Evolutionary conservation across 179 eudicot species (phyloP).

Genomic region (Vitellaria paradoxa): DNA sequence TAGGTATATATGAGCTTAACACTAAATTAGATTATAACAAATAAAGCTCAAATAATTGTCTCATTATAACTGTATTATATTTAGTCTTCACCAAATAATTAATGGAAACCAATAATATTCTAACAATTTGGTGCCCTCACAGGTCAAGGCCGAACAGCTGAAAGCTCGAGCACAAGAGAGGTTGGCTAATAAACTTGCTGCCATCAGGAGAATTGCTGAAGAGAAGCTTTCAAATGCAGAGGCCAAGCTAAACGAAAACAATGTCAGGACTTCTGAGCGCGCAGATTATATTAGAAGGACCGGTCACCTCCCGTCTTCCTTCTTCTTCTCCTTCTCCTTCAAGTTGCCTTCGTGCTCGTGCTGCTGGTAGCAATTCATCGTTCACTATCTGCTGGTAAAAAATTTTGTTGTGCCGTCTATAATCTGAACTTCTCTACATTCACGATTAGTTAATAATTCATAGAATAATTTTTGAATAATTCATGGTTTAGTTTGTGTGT

Average conservation of each 20-base stretch:
- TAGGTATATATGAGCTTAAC: too few relatives aligned
- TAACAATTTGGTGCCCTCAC: background rate
- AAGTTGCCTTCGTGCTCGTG: constrained; percentile 57
- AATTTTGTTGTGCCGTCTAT: too few relatives aligned
- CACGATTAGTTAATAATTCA: background rate
- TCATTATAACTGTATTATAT: too few relatives aligned
- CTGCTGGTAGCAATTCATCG: constrained; percentile 52
- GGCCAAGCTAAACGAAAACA: constrained; percentile 73
- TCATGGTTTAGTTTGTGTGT: too few relatives aligned
- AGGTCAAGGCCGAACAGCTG: constrained; percentile 84
- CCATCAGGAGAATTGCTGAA: constrained; percentile 85
- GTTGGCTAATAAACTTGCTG: constrained; percentile 66
- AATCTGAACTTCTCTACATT: background rate
- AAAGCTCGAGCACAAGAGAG: constrained; percentile 90
- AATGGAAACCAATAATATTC: too few relatives aligned
- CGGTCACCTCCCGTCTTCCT: constrained; percentile 81
- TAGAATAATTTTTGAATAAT: background rate
- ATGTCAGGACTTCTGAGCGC: constrained; percentile 80
- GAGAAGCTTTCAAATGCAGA: constrained; percentile 91
- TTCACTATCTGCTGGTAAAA: too few relatives aligned
- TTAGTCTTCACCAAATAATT: too few relatives aligned
- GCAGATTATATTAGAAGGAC: constrained; percentile 93
- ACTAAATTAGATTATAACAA: too few relatives aligned
- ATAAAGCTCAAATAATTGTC: too few relatives aligned
- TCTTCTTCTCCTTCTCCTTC: constrained; percentile 51